phyloP scores from a whole-genome alignment of 768 basidiomycete species.

The Pholiota microspora region DNA sequence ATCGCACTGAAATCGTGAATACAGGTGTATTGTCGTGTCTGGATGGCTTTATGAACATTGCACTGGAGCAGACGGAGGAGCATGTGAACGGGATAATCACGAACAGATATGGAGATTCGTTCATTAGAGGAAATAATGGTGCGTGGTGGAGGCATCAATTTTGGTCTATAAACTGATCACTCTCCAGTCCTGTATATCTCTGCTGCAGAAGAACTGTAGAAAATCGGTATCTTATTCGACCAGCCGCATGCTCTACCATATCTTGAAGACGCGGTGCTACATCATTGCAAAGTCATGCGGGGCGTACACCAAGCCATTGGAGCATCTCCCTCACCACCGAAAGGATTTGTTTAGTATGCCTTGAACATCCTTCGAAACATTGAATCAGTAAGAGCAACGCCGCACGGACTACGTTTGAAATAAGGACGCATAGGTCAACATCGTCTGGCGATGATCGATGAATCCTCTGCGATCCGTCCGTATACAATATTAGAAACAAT shows the following conservation, averaged over 20 bases:
- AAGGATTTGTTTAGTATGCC: too few relatives aligned
- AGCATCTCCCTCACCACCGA: too few relatives aligned
- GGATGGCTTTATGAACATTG: constrained; percentile 99
- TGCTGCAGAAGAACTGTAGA: constrained; percentile 58
- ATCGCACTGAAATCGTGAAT: background rate
- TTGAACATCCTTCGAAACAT: too few relatives aligned
- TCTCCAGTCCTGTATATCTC: constrained; percentile 74
- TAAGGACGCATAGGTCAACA: too few relatives aligned
- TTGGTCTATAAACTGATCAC: background rate
- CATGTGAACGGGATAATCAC: constrained; percentile 85
- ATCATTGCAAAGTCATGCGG: too few relatives aligned
- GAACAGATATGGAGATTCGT: constrained; percentile 92
- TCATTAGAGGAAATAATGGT: constrained; percentile 95
- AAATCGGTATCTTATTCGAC: background rate
- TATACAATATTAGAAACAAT: too few relatives aligned
- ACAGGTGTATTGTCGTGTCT: constrained; percentile 90
- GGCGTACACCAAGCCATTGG: too few relatives aligned
- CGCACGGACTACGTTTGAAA: too few relatives aligned
- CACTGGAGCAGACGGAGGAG: constrained; percentile 96
- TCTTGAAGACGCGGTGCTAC: too few relatives aligned
- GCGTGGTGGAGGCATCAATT: constrained; percentile 9
- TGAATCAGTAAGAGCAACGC: too few relatives aligned
- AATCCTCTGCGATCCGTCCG: too few relatives aligned
- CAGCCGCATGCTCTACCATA: background rate
- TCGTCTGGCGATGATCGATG: too few relatives aligned